These are phyloP conservation scores for Ramularia endophylla DNA, from an alignment of 2,329 filamentous ascomycete species.

Conservation along the genomic window DNA sequence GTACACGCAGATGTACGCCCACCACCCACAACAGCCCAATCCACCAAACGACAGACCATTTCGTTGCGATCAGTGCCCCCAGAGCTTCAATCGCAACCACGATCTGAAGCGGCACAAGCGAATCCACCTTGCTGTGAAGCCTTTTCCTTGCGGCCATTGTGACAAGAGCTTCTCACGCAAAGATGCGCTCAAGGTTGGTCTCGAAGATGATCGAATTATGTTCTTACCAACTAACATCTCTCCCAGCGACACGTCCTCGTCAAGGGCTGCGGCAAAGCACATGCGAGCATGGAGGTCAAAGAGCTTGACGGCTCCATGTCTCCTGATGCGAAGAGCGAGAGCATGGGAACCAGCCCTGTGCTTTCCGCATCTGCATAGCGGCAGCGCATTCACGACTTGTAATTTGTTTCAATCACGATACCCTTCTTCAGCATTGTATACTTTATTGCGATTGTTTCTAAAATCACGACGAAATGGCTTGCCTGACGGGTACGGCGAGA, in stretches of 20 bases:
- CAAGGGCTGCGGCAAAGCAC: constrained; percentile 58
- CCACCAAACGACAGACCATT: constrained; percentile 76
- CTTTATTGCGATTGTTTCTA: constrained; percentile 11
- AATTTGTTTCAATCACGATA: constrained; percentile 15
- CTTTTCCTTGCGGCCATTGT: constrained; percentile 84
- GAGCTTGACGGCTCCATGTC: constrained; percentile 33
- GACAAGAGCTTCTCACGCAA: constrained; percentile 97
- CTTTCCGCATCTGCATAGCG: constrained; percentile 22
- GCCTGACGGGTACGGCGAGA: constrained; percentile 5
- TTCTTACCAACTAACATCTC: constrained; percentile 38
- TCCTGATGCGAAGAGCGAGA: constrained; percentile 29
- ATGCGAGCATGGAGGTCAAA: constrained; percentile 29
- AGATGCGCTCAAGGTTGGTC: constrained; percentile 86
- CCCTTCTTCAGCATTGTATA: constrained; percentile 19
- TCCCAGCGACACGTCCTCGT: constrained; percentile 60
- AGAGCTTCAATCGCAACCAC: constrained; percentile 94
- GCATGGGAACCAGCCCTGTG: constrained; percentile 26
- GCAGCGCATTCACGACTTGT: constrained; percentile 4
- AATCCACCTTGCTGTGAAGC: constrained; percentile 92
- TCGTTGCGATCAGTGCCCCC: constrained; percentile 86
- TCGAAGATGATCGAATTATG: constrained; percentile 27
- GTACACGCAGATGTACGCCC: constrained; percentile 61
- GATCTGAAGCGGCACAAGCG: constrained; percentile 93
- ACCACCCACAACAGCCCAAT: constrained; percentile 44
- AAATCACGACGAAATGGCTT: constrained; percentile 5